Evolutionary conservation across 169 alveolate species (phyloP).

Genomic region (Eimeria sp.): DNA sequence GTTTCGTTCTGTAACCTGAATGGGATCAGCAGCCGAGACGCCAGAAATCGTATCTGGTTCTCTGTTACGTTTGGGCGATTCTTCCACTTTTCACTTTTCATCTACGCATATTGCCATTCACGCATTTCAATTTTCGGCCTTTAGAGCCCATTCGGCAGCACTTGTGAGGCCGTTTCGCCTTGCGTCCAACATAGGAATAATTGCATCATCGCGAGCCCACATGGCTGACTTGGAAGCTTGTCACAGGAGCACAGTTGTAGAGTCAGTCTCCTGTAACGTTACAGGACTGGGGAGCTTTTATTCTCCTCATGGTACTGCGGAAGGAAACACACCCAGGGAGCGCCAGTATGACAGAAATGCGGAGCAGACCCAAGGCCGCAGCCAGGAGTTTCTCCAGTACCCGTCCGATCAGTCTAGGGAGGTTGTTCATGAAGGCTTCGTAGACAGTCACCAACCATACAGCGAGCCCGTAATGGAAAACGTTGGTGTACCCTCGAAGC

Average conservation of each 20-base stretch:
- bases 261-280: conserved; percentile 43
- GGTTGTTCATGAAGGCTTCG: conserved; percentile 4
- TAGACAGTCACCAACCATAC: conserved; percentile 17
- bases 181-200: neutral
- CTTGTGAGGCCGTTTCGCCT: neutral
- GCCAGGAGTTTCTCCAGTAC: conserved; percentile 18
- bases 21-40: conserved; percentile 2
- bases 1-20: neutral
- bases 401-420: neutral
- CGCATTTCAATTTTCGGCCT: neutral
- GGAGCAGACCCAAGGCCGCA: neutral
- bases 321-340: conserved; percentile 11
- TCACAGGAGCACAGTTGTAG: conserved; percentile 20
- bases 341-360: conserved; percentile 31
- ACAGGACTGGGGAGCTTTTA: conserved; percentile 34
- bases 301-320: conserved; percentile 25
- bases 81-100: neutral
- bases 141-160: neutral
- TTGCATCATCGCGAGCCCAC: neutral
- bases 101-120: neutral
- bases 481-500: neutral
- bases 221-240: conserved; percentile 32
- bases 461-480: conserved; percentile 16
- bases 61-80: neutral
- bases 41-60: neutral